Evolutionary conservation across 768 basidiomycete genomes (phyloP), one percentile per base, ranked within the genome.

Genomic region (Panus rudis): DNA sequence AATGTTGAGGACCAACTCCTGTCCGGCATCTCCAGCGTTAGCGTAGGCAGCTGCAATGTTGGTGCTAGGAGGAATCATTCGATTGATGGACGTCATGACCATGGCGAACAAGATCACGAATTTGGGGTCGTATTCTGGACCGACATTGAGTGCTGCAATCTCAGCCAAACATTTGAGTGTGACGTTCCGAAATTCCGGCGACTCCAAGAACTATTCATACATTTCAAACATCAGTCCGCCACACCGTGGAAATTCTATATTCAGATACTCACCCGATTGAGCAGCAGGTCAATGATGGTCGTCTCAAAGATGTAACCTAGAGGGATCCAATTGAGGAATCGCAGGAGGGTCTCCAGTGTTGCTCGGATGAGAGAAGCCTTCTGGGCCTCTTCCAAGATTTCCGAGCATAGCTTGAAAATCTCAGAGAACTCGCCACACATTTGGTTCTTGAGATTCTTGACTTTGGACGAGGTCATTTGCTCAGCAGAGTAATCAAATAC

Each of bases 271-370:
- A 96, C 93, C 54, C 94, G 79, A 58, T 81, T 84, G 25, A 98
- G 75, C 14, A 99, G 73, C 42, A 90, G 76, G 63, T 99, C 96
- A 49, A 98, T 97, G 54, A 99, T 84, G 26, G 85, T 89, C 1
- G 96, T 98, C 67, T 98, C 96, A 57, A 98, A 99, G 54, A 99
- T 97, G 62, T 94, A 99, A 17, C 94, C 96, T 39, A 99, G 70
- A 38, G 96, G 96, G 56, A 99, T 99, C 96, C 96, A 98, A 63
- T 97, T 97, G 55, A 99, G 68, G 75, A 99, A 99, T 42, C 92
- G 76, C 49, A 98, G 72, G 14, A 99, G 71, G 0, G 96, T 97
- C 63, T 98, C 94, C 50, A 99, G 69, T 2, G 94, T 98, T 13
- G 85, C 88, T 63, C 79, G 92, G 70, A 98, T 93, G 46, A 99